Evolutionary conservation across 345 rosid genomes (phyloP).

Genomic region (Eucalyptus sideroxylon): DNA sequence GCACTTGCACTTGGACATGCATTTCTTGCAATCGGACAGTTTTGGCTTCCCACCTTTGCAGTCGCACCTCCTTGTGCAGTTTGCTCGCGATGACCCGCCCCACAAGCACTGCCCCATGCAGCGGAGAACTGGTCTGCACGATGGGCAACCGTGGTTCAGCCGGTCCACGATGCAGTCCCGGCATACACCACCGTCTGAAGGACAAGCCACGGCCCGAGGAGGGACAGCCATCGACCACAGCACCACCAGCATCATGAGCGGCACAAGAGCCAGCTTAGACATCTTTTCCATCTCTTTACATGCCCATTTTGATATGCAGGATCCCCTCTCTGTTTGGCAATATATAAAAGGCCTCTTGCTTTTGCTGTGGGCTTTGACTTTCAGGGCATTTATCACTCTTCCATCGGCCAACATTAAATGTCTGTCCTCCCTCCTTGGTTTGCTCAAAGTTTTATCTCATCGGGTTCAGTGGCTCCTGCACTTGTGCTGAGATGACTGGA

Average conservation of each 20-base stretch:
- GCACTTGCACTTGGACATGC: slow-evolving; percentile 67
- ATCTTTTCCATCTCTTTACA: neutral
- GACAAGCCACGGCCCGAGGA: slow-evolving; percentile 1
- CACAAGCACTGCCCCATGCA: slow-evolving; percentile 86
- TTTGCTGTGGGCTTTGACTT: neutral
- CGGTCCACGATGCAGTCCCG: slow-evolving; percentile 36
- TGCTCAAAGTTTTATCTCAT: neutral
- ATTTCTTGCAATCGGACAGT: slow-evolving; percentile 47
- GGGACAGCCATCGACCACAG: neutral
- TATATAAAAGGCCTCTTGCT: neutral
- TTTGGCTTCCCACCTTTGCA: slow-evolving; percentile 37
- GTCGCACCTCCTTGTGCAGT: slow-evolving; percentile 37
- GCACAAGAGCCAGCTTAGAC: neutral
- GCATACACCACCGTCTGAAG: slow-evolving; percentile 15
- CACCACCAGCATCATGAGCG: neutral
- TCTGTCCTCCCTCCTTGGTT: slow-evolving; percentile 3
- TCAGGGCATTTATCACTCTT: neutral
- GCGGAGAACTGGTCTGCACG: slow-evolving; percentile 39
- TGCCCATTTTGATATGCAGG: neutral
- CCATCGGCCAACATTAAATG: neutral
- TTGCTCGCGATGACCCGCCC: slow-evolving; percentile 34
- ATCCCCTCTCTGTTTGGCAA: neutral
- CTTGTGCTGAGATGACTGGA: neutral
- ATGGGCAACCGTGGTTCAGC: slow-evolving; percentile 42
- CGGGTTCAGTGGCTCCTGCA: too few species aligned